Percentiles rank a stretch among this genome's conserved stretches.
These are phyloP conservation scores for Effrenium voratum DNA, from an alignment of 73 alveolate species.

Conservation along the genomic window DNA sequence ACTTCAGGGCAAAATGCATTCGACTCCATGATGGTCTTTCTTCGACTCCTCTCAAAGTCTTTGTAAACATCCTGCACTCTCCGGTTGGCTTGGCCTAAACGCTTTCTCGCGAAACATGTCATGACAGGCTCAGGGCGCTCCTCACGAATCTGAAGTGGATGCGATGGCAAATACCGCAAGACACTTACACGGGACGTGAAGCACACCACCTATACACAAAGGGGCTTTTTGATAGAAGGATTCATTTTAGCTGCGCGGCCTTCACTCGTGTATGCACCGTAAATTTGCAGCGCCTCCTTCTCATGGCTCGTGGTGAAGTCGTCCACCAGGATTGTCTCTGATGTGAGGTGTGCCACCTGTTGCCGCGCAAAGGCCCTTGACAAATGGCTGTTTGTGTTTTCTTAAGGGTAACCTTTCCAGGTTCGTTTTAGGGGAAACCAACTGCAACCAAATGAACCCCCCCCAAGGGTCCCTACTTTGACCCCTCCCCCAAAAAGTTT, in stretches of 20 bases:
- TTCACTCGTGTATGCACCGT: background rate
- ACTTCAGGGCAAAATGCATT: background rate
- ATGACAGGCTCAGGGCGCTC: background rate
- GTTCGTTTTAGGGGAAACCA: no score
- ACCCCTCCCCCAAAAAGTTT: no score
- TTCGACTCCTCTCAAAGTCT: background rate
- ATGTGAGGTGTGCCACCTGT: constrained; percentile 23
- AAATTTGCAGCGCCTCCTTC: constrained; percentile 27
- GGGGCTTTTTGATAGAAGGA: background rate
- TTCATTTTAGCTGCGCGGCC: background rate
- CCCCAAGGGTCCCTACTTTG: no score
- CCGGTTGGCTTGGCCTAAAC: no score
- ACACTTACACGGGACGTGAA: background rate
- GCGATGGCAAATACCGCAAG: background rate
- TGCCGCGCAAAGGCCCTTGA: background rate
- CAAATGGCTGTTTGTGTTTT: no score
- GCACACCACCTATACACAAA: background rate
- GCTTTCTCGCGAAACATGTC: background rate
- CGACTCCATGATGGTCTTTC: background rate
- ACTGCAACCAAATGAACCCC: no score
- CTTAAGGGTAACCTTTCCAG: no score
- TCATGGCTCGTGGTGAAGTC: constrained; percentile 60
- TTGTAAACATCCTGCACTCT: background rate
- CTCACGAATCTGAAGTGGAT: background rate
- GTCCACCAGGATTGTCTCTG: constrained; percentile 46